A percentile compares a stretch with the other conserved stretches of the same genome.
Conservation (phyloP, 257 asterid genomes). For the Solanum peruvianum region DNA sequence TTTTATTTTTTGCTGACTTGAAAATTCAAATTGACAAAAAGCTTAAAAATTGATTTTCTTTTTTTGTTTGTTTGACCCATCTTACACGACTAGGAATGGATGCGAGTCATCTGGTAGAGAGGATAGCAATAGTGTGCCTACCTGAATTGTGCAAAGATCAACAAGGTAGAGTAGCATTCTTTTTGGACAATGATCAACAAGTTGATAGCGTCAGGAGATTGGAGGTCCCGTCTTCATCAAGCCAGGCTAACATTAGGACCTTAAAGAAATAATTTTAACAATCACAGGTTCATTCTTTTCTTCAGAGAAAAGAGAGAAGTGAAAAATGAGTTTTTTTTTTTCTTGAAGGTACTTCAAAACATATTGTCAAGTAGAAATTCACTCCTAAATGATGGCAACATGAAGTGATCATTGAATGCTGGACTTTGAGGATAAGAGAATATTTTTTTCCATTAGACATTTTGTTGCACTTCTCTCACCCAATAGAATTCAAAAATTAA, state of each 20-base stretch:
- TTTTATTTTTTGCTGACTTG: too few relatives aligned
- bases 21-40: background rate
- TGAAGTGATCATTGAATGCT: background rate
- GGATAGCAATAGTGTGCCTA: slow-evolving; percentile 79
- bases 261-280: too few relatives aligned
- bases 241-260: slow-evolving; percentile 26
- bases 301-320: too few relatives aligned
- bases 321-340: background rate
- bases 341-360: background rate
- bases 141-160: slow-evolving; percentile 38
- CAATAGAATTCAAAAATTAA: background rate
- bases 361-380: background rate
- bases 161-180: slow-evolving; percentile 61
- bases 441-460: background rate
- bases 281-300: too few relatives aligned
- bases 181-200: slow-evolving; percentile 49
- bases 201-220: slow-evolving; percentile 22
- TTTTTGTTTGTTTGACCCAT: background rate
- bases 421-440: background rate
- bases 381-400: background rate
- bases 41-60: background rate
- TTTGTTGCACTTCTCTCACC: background rate
- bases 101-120: slow-evolving; percentile 62
- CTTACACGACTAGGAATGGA: background rate
- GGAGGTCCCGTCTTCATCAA: slow-evolving; percentile 41